These are phyloP conservation scores for Chlorophyllum brunneum DNA, from an alignment of 768 basidiomycete species.

Conservation along the genomic window DNA sequence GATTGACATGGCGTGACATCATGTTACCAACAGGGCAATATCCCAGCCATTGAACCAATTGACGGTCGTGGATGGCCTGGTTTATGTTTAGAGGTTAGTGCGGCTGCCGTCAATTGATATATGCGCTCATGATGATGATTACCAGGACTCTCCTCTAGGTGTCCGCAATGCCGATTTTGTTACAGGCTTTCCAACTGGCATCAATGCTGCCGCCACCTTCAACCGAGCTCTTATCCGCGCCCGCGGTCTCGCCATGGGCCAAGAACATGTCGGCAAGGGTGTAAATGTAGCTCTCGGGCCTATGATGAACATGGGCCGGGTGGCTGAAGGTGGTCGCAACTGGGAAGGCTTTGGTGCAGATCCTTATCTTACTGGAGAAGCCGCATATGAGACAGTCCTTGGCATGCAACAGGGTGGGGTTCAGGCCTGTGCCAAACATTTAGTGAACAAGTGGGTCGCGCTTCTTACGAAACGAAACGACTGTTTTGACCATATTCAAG, in stretches of 20 bases:
- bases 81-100: conserved; percentile 61
- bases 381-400: conserved; percentile 74
- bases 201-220: conserved; percentile 79
- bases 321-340: conserved; percentile 79
- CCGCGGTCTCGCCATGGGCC: conserved; percentile 76
- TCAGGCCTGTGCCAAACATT: conserved; percentile 86
- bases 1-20: background rate
- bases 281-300: conserved; percentile 75
- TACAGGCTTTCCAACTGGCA: conserved; percentile 79
- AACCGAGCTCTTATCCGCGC: conserved; percentile 75
- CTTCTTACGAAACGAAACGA: background rate
- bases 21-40: conserved; percentile 44
- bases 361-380: conserved; percentile 81
- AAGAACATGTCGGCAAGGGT: conserved; percentile 81
- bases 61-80: conserved; percentile 55
- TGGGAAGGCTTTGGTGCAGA: conserved; percentile 97
- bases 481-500: conserved; percentile 25
- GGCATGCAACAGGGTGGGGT: conserved; percentile 80
- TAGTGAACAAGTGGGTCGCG: conserved; percentile 61
- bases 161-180: conserved; percentile 72
- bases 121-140: background rate
- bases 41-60: conserved; percentile 40
- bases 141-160: conserved; percentile 69
- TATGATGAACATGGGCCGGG: conserved; percentile 86
- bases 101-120: background rate